Percentiles rank a stretch among this genome's conserved stretches.
phyloP scores from a whole-genome alignment of 1,284 basidiomycete genomes.

The Sanguinoderma infundibulare region DNA sequence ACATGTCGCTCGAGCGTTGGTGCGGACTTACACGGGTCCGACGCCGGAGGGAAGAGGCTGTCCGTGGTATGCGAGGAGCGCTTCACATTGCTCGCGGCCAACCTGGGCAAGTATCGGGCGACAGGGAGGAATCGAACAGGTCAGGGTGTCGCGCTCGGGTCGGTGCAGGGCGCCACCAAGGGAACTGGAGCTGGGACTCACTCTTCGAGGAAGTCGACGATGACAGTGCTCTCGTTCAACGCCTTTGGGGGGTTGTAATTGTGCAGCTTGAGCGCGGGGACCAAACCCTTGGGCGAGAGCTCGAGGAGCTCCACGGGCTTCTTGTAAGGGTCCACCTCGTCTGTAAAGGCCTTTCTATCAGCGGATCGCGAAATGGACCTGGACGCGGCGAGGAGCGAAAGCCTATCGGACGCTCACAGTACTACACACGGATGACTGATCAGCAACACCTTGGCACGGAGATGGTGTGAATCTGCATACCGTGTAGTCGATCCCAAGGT shows the following conservation, averaged over 20 bases:
- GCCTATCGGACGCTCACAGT: slow-evolving; percentile 35
- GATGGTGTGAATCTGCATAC: slow-evolving; percentile 34
- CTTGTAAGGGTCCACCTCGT: slow-evolving; percentile 83
- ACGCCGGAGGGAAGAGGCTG: slow-evolving; percentile 59
- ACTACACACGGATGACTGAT: slow-evolving; percentile 30
- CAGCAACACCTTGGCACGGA: background rate
- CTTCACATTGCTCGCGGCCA: slow-evolving; percentile 49
- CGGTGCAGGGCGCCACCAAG: too few relatives aligned
- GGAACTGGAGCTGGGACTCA: too few relatives aligned
- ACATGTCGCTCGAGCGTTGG: background rate
- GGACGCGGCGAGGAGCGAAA: background rate
- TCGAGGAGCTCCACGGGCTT: slow-evolving; percentile 80
- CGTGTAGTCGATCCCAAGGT: slow-evolving; percentile 64
- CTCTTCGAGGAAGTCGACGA: slow-evolving; percentile 79
- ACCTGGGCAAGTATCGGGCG: slow-evolving; percentile 34
- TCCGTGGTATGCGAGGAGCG: slow-evolving; percentile 29
- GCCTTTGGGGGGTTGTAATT: slow-evolving; percentile 49
- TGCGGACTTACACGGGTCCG: slow-evolving; percentile 59
- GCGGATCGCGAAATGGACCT: background rate
- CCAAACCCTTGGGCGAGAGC: slow-evolving; percentile 79
- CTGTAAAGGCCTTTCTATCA: slow-evolving; percentile 38
- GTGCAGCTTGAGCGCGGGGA: slow-evolving; percentile 70
- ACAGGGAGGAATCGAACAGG: background rate
- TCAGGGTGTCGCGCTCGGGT: background rate
- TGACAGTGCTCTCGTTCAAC: slow-evolving; percentile 73